Percentiles rank a stretch among this genome's conserved stretches.
Evolutionary conservation across 164 flowering plant genomes (phyloP).

Genomic region (Macadamia integrifolia): DNA sequence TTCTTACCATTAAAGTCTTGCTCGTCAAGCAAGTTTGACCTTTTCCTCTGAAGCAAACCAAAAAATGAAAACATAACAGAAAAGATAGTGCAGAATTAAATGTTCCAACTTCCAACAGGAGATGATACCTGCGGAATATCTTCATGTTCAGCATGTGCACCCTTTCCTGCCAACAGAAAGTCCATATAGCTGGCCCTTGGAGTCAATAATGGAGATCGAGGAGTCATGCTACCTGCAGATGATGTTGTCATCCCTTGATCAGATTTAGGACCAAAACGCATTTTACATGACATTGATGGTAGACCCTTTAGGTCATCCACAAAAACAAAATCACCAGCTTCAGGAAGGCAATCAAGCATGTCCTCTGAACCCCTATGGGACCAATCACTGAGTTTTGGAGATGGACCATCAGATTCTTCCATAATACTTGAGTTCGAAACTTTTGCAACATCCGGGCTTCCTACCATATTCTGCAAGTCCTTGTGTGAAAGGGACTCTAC

Average conservation of each 20-base stretch:
- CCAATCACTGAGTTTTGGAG: conserved; percentile 94
- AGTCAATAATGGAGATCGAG: conserved; percentile 87
- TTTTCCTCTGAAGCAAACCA: background rate
- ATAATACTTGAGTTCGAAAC: conserved; percentile 86
- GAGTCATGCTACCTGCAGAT: conserved; percentile 98
- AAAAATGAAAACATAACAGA: background rate
- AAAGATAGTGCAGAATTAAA: background rate
- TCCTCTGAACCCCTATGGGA: conserved; percentile 96
- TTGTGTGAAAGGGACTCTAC: conserved; percentile 64
- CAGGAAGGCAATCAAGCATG: conserved; percentile 91
- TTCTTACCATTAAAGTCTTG: too few relatives aligned
- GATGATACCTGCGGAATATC: conserved; percentile 79
- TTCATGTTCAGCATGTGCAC: conserved; percentile 73
- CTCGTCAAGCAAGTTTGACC: too few relatives aligned
- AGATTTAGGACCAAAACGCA: conserved; percentile 96
- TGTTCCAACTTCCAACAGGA: conserved; percentile 31
- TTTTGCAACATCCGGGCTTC: conserved; percentile 84
- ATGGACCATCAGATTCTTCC: conserved; percentile 80
- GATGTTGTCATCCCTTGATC: conserved; percentile 99
- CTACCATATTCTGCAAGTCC: conserved; percentile 57
- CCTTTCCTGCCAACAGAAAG: conserved; percentile 75
- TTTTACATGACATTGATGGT: conserved; percentile 82
- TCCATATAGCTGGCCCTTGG: conserved; percentile 85
- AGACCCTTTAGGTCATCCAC: conserved; percentile 86
- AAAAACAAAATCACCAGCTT: conserved; percentile 58